Evolutionary conservation across 1,139 yeast genomes (phyloP), one percentile per base, ranked within the genome.

Genomic region (Yamadazyma jaroonii): DNA sequence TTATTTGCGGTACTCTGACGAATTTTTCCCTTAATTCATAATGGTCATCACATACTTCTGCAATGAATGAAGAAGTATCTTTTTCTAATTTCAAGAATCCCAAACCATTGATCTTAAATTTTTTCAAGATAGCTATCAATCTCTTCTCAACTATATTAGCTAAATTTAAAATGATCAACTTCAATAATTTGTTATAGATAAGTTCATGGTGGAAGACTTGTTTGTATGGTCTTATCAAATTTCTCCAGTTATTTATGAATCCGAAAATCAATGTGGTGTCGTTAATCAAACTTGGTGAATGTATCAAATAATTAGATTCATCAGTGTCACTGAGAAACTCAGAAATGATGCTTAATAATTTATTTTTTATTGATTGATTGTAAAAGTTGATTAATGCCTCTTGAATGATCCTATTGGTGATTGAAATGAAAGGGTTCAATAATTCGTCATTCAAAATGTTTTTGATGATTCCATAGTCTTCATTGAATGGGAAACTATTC

Each of bases 51-150:
- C 61, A 87, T 54, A 51, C 73, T 45, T 81, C 84, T 37, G 78
- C 74, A 36, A 92, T 85, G 29, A 90, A 72, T 33, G 77, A 70
- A 28, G 92, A 80, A 32, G 90, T 64, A 56, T 90, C 97, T 43
- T 86, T 79, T 50, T 94, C 98, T 36, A 94, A 65, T 46, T 82
- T 84, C 25, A 89, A 74, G 0, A 95, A 82, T 0, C 97, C 97
- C 35, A 86, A 63, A 48, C 86, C 95, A 51, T 86, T 89, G 44
- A 88, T 79, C 43, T 56, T 61, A 45, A 59, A 67, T 41, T 74
- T 77, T 37, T 79, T 79, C 41, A 82, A 76, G 31, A 86, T 67
- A 4, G 69, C 48, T 77, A 89, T 76, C 29, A 92, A 66, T 50
- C 81, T 81, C 48, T 76, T 72, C 52, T 90, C 96, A 4, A 87